phyloP scores from a whole-genome alignment of 495 filamentous ascomycete genomes.

The Alectoria sarmentosa region DNA sequence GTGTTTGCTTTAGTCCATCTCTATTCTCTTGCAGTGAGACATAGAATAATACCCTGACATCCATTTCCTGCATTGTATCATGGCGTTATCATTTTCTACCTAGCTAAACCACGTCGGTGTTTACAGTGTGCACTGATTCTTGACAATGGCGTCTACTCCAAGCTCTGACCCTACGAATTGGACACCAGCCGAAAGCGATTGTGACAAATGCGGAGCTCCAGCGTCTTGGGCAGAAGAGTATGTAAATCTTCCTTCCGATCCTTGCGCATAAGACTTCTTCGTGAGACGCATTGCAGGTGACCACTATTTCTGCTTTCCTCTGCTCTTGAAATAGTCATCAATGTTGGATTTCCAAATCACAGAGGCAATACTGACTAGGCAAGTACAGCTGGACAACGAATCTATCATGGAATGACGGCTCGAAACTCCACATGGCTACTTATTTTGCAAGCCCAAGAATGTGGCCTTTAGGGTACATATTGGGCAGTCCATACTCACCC shows the following conservation, averaged over 20 bases:
- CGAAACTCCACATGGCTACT: background rate
- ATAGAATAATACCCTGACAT: background rate
- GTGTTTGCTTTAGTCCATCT: background rate
- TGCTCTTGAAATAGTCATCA: background rate
- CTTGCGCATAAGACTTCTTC: background rate
- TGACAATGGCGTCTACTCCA: conserved; percentile 1
- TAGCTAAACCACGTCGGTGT: background rate
- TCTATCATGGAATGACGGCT: background rate
- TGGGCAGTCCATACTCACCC: background rate
- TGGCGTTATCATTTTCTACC: background rate
- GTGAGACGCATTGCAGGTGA: background rate
- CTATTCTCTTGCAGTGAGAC: background rate
- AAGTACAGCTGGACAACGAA: background rate
- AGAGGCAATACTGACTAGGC: background rate
- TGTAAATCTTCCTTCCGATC: background rate
- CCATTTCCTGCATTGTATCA: background rate
- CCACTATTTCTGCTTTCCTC: background rate
- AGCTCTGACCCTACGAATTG: background rate
- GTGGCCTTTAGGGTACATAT: conserved; percentile 1
- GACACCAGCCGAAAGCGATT: background rate
- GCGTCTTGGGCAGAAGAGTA: background rate
- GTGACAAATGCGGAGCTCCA: conserved; percentile 3
- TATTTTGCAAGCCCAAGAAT: conserved; percentile 1
- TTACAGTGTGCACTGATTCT: background rate
- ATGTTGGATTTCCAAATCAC: background rate